Percentiles rank a stretch among this genome's conserved stretches.
phyloP scores from a whole-genome alignment of 2,329 filamentous ascomycete genomes.

The Fusarium chuoi region DNA sequence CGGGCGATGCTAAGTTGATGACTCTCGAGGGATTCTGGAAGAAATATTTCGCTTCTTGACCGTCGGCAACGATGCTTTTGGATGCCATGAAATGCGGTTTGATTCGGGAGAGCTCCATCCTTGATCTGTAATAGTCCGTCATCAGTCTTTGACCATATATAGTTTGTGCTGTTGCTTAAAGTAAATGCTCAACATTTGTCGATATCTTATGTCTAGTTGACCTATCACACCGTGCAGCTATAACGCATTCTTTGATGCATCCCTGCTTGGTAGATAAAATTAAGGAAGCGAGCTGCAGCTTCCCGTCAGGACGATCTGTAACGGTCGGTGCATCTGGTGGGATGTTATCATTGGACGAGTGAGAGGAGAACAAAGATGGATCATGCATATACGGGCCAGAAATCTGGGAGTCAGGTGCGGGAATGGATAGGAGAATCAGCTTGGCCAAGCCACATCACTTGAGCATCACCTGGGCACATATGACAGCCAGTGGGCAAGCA shows the following conservation, averaged over 20 bases:
- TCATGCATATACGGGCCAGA: neutral
- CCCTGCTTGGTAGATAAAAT: neutral
- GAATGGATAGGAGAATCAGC: neutral
- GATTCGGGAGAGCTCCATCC: neutral
- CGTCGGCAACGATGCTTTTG: no score
- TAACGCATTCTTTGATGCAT: neutral
- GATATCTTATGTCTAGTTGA: neutral
- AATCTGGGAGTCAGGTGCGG: neutral
- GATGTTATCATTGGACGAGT: neutral
- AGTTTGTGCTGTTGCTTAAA: neutral
- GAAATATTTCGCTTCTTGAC: slow-evolving; percentile 38
- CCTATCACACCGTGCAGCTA: no score
- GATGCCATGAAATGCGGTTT: no score
- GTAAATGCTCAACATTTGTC: neutral
- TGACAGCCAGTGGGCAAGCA: neutral
- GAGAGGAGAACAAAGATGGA: neutral
- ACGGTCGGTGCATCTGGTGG: neutral
- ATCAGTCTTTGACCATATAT: neutral
- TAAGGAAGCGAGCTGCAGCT: neutral
- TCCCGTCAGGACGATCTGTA: neutral
- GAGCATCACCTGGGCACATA: neutral
- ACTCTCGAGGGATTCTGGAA: slow-evolving; percentile 41
- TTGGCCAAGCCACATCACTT: neutral
- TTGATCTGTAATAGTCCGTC: neutral
- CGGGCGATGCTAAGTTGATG: slow-evolving; percentile 35